phyloP scores from a whole-genome alignment of 2,329 filamentous ascomycete genomes.

The Calonectria pseudoreteaudii region DNA sequence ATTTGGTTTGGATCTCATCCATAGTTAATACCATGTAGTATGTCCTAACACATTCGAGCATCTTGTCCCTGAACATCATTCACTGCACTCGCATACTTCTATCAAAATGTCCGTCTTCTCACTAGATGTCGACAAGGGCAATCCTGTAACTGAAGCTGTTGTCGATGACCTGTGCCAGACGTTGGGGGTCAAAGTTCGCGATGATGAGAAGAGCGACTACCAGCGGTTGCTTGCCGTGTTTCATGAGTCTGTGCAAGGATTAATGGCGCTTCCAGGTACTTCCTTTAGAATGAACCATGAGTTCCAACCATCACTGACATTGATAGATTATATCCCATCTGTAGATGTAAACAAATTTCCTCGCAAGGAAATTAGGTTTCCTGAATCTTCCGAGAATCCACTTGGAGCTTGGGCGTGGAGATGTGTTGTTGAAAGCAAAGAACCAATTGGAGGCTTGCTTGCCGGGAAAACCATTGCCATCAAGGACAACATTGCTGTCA shows the following conservation, averaged over 20 bases:
- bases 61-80: neutral
- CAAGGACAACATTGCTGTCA: constrained; percentile 15
- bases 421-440: neutral
- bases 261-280: neutral
- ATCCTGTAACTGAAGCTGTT: neutral
- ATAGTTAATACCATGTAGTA: neutral
- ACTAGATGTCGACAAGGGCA: neutral
- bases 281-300: neutral
- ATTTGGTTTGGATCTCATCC: neutral
- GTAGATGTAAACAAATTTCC: neutral
- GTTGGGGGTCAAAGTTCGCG: neutral
- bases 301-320: neutral
- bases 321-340: neutral
- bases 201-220: constrained; percentile 1
- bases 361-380: neutral
- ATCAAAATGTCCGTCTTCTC: neutral
- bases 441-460: neutral
- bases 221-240: neutral
- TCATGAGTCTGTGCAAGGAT: neutral
- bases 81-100: neutral
- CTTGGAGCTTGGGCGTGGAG: constrained; percentile 10
- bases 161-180: neutral
- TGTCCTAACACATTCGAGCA: neutral
- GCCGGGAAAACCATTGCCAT: neutral
- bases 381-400: neutral